Evolutionary conservation across 2,329 filamentous ascomycete genomes (phyloP).

Genomic region (Shiraia sp.): DNA sequence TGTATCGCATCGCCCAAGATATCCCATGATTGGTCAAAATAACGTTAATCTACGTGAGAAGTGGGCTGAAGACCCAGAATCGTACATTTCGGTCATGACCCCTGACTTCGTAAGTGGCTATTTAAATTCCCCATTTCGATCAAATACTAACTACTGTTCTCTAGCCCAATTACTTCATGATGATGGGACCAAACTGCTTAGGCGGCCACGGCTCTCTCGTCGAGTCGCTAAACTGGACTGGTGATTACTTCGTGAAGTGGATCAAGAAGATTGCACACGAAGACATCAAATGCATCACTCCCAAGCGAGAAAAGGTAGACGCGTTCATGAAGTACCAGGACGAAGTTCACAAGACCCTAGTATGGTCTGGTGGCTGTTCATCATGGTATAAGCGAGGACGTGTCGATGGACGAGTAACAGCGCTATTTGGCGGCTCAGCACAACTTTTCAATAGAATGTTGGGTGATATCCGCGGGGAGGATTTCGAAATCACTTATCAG

Average conservation of each 20-base stretch:
- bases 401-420: conserved; percentile 21
- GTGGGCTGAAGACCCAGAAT: conserved; percentile 45
- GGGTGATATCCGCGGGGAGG: conserved; percentile 49
- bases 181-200: conserved; percentile 30
- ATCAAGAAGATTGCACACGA: conserved; percentile 24
- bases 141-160: neutral
- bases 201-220: conserved; percentile 23
- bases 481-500: conserved; percentile 54
- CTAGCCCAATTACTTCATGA: conserved; percentile 21
- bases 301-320: conserved; percentile 14
- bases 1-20: conserved; percentile 47
- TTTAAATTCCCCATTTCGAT: neutral
- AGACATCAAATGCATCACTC: conserved; percentile 23
- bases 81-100: conserved; percentile 43
- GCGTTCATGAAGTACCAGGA: conserved; percentile 23
- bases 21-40: conserved; percentile 46
- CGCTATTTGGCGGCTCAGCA: conserved; percentile 19
- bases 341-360: conserved; percentile 20
- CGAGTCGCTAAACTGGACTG: conserved; percentile 22
- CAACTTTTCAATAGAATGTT: conserved; percentile 23
- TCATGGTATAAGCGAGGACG: conserved; percentile 23
- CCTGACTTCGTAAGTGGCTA: conserved; percentile 8
- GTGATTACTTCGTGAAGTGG: conserved; percentile 27
- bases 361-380: conserved; percentile 21
- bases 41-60: conserved; percentile 45